phyloP scores from a whole-genome alignment of 2,329 filamentous ascomycete species.

The Reticulascus tulasneorum region DNA sequence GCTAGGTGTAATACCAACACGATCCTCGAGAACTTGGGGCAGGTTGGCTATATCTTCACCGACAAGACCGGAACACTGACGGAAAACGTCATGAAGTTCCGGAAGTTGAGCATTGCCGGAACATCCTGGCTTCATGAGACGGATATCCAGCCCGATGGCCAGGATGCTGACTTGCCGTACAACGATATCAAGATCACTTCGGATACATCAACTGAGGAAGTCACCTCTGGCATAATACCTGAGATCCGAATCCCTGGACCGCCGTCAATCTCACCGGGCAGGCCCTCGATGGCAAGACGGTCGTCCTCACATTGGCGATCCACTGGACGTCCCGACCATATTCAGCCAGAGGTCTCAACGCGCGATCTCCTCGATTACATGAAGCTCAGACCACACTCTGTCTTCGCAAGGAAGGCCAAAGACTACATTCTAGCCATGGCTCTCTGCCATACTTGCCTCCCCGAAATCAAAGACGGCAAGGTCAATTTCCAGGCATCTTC shows the following conservation, averaged over 20 bases:
- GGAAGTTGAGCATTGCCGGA: slow-evolving; percentile 85
- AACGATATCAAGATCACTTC: neutral
- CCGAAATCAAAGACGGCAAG: slow-evolving; percentile 68
- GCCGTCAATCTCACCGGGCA: slow-evolving; percentile 20
- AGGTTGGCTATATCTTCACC: slow-evolving; percentile 86
- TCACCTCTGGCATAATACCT: slow-evolving; percentile 4
- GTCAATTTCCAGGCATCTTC: slow-evolving; percentile 85
- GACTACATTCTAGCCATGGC: slow-evolving; percentile 82
- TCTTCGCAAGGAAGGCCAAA: slow-evolving; percentile 73
- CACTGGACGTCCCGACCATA: slow-evolving; percentile 41
- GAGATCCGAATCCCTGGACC: slow-evolving; percentile 9
- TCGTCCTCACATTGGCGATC: slow-evolving; percentile 49
- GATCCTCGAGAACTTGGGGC: slow-evolving; percentile 89
- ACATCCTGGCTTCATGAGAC: slow-evolving; percentile 83
- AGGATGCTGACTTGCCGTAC: too few relatives aligned
- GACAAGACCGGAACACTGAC: slow-evolving; percentile 95
- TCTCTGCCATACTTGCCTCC: slow-evolving; percentile 86
- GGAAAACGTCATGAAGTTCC: slow-evolving; percentile 93
- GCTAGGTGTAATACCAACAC: slow-evolving; percentile 90
- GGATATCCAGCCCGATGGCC: slow-evolving; percentile 51
- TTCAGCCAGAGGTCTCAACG: slow-evolving; percentile 60
- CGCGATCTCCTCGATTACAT: slow-evolving; percentile 76
- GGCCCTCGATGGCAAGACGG: slow-evolving; percentile 31
- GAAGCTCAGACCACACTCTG: slow-evolving; percentile 66
- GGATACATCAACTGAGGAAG: slow-evolving; percentile 3